Evolutionary conservation across 306 rosid species (phyloP), one percentile per base, ranked within the genome.

Genomic region (Trifolium dubium): DNA sequence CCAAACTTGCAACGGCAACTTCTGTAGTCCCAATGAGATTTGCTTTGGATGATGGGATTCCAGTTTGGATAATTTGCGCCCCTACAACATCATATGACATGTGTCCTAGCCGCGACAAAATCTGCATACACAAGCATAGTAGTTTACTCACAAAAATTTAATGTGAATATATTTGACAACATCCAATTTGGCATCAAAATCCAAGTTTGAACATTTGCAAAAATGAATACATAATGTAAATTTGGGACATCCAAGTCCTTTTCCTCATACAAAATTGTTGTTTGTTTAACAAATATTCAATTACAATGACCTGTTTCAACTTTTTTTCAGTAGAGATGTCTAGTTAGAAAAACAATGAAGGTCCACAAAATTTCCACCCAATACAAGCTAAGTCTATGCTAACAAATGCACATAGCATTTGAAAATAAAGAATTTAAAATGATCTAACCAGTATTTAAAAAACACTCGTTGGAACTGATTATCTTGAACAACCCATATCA

Each of bases 31-130:
- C 96, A 53, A 92, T 95, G 77, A 95, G 86, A 83, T 92, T 90
- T 64, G 96, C 97, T 87, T 95, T 92, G 19, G 97, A 89, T n/a
- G 96, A 80, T 28, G 98, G 99, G 81, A 92, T 90, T 50, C 97
- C 97, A 15, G 93, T 95, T 76, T 95, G 99, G 67, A 92, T 84
- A 85, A 95, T 95, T 83, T 95, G 99, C 4, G 88, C 95, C 78
- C 90, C 98, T 58, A 90, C 98, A 44, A 95, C 97, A 76, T 90
- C 94, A 6, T 95, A 92, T 40, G 99, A 95, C 97, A 90, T 90
- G 90, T 95, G 94, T 71, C 99, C 98, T 55, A 92, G 67, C 82
- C 97, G 88, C 2, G 99, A 95, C 60, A 92, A 64, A 76, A 95
- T 89, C 97, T 95, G 87, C 79, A 80, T 56, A 71, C 53, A 68